Evolutionary conservation across 2,329 filamentous ascomycete genomes (phyloP).

Genomic region (Colletotrichum lini): DNA sequence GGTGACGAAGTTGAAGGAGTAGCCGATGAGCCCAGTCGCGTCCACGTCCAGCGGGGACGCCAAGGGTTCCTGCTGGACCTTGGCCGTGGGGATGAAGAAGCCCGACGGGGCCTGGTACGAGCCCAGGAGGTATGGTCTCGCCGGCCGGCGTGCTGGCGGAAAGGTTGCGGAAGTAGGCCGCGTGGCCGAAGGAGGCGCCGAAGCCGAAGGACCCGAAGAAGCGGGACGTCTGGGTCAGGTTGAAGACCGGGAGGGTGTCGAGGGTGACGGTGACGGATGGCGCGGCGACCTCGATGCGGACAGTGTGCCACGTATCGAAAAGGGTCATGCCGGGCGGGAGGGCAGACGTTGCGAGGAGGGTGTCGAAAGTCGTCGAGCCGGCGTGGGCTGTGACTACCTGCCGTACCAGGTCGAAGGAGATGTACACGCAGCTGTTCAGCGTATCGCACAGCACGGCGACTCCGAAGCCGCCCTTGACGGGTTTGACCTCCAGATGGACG

Average conservation of each 20-base stretch:
- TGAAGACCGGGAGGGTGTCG: constrained; percentile 43
- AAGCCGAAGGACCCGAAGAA: constrained; percentile 52
- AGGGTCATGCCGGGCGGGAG: constrained; percentile 17
- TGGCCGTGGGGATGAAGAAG: constrained; percentile 51
- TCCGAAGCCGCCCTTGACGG: constrained; percentile 48
- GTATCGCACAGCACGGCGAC: constrained; percentile 51
- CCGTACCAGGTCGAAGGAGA: constrained; percentile 45
- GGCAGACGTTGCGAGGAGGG: not conserved
- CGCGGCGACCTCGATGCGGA: constrained; percentile 26
- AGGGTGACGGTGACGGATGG: constrained; percentile 42
- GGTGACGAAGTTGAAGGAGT: constrained; percentile 53
- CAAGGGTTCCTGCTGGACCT: constrained; percentile 50
- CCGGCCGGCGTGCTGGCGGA: constrained; percentile 28
- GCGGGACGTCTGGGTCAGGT: constrained; percentile 47
- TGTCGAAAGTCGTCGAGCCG: constrained; percentile 38
- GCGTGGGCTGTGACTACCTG: constrained; percentile 39
- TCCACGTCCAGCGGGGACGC: constrained; percentile 43
- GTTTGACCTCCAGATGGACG: constrained; percentile 48
- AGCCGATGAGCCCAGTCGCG: constrained; percentile 52
- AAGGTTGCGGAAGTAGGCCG: constrained; percentile 47
- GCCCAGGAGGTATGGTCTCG: constrained; percentile 45
- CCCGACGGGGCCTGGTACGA: constrained; percentile 49
- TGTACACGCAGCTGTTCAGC: constrained; percentile 49
- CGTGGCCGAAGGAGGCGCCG: constrained; percentile 50
- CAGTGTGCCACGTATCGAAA: constrained; percentile 31